Evolutionary conservation across 1,139 yeast species (phyloP).

Genomic region (Hansenula lynferdii): DNA sequence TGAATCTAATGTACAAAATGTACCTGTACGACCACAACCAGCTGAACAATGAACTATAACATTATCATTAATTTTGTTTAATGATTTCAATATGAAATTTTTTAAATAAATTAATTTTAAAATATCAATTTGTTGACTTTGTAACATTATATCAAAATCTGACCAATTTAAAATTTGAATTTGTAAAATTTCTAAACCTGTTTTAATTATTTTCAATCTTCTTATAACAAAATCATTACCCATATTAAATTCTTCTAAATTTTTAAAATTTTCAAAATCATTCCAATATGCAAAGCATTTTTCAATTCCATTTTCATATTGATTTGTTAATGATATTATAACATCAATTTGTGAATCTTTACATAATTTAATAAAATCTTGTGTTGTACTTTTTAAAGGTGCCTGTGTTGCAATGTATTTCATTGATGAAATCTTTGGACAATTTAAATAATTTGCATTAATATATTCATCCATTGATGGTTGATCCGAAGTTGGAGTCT

Average conservation of each 20-base stretch:
- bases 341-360: conserved; percentile 56
- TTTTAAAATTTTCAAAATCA: conserved; percentile 12
- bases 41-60: conserved; percentile 82
- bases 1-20: conserved; percentile 70
- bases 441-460: conserved; percentile 51
- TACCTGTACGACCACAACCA: conserved; percentile 90
- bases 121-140: conserved; percentile 26
- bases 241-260: conserved; percentile 8
- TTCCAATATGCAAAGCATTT: conserved; percentile 57
- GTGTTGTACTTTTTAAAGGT: conserved; percentile 65
- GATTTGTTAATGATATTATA: conserved; percentile 63
- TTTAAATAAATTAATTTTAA: conserved; percentile 28
- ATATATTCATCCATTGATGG: conserved; percentile 36
- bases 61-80: conserved; percentile 8
- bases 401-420: conserved; percentile 84
- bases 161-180: conserved; percentile 77
- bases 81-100: conserved; percentile 15
- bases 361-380: conserved; percentile 72
- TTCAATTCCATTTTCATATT: conserved; percentile 47
- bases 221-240: conserved; percentile 29
- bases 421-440: conserved; percentile 22
- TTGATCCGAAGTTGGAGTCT: conserved; percentile 17
- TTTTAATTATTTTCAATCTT: conserved; percentile 30
- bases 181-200: conserved; percentile 42
- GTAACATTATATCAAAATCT: conserved; percentile 55